Base-by-base conservation (phyloP, 805 yeast genomes). In the Ogataea ramenticola region DNA sequence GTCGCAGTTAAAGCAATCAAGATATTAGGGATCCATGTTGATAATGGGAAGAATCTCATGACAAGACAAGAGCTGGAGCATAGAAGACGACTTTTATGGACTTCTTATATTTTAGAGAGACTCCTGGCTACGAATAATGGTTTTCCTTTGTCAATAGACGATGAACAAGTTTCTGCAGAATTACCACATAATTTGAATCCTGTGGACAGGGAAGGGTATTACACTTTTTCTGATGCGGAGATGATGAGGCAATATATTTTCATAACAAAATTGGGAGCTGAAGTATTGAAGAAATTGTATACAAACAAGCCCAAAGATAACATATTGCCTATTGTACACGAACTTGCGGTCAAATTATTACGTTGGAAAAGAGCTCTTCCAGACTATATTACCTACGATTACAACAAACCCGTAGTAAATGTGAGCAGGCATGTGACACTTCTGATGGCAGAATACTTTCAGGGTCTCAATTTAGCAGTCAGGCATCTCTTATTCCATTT, bases 101-200 rank as follows among this genome's bases (percentile, higher is more conserved):
- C 60, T 2, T 43, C 48, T 8, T 56, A 50, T 41, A 50, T 52
- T 31, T 47, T 46, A 20, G 60, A 74, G 61, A 64, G 88, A 58
- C 79, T 81, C 82, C 62, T 81, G 26, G 77, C 84, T 14, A 78
- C 86, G 10, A 81, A 79, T 52, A 86, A 86, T 3, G 89, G 89
- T 2, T 61, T 81, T 17, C 88, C 89, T 0, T 57, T 82, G 36
- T 74, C 82, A 46, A 75, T 88, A 46, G 77, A 87, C 2, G 88
- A 82, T 54, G 80, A 79, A 44, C 78, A 84, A 40, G 81, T 87
- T 19, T 76, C 84, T 3, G 78, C 85, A 0, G 86, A 77, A 42
- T 62, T 80, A 16, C 89, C 90, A 0, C 73, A 71, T 42, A 83
- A 73, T 63, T 75, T 76, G 56, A 60, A 65, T 42, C 82, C 80